phyloP scores from a whole-genome alignment of 495 filamentous ascomycete genomes.

The Podospora bellae-mahoneyi region DNA sequence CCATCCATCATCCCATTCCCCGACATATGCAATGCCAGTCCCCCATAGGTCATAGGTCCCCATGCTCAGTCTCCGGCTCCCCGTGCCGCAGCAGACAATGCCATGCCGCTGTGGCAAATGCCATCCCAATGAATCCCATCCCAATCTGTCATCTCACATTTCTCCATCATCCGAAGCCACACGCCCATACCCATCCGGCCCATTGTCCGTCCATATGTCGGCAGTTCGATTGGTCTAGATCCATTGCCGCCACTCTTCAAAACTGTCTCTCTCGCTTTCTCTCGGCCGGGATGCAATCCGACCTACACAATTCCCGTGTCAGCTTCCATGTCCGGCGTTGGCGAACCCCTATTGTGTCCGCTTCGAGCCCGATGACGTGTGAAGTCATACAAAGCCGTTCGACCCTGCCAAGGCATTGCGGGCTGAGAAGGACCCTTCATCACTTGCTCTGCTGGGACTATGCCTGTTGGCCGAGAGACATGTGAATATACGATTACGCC shows the following conservation, averaged over 20 bases:
- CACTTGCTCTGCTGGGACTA: not conserved
- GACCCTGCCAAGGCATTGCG: conserved; percentile 2
- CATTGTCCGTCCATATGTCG: too few species aligned
- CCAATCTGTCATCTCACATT: not conserved
- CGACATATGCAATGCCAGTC: too few species aligned
- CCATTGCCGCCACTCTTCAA: too few species aligned
- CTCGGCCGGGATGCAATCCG: not conserved
- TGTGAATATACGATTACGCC: not conserved
- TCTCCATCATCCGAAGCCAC: not conserved
- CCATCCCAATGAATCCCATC: not conserved
- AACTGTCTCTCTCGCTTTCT: not conserved
- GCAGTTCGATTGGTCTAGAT: too few species aligned
- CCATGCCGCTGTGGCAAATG: not conserved
- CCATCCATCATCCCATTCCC: not conserved
- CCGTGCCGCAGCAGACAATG: not conserved
- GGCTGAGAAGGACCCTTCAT: not conserved
- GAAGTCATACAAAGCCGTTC: conserved; percentile 4
- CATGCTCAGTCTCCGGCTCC: not conserved
- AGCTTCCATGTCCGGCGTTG: not conserved
- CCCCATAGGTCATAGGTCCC: too few species aligned
- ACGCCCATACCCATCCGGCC: not conserved
- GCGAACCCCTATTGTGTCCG: not conserved
- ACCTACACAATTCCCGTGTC: not conserved
- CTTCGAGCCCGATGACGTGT: conserved; percentile 6
- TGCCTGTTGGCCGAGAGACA: not conserved